Base-by-base conservation (phyloP, 2,329 filamentous ascomycete species). In the Ophiostoma sp. region DNA sequence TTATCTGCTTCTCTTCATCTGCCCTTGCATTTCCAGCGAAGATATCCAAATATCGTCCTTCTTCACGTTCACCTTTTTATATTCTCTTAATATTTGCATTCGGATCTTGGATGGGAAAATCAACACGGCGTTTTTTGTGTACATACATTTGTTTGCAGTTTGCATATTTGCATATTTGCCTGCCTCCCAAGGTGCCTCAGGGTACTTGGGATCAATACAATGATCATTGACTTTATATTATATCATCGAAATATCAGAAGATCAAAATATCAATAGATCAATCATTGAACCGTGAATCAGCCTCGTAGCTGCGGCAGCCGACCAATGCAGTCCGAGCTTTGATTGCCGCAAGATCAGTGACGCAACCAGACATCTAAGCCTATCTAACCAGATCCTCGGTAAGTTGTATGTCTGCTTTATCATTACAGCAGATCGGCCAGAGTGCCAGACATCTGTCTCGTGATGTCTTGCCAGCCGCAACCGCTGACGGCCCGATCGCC, bases 51-150 rank as follows among this genome's bases (percentile, higher is more conserved):
- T 23, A 54, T 54, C 52, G 52, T 23, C n/a, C n/a, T 8, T 11
- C 15, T 23, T 31, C 27, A 31, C 6, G 27, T 7, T 65, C 11
- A 4, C 27, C 7, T 23, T 57, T 35, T 11, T 20, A 7, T 23
- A 2, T 44, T 23, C 33, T 6, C 2, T 62, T 65, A 41, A 65
- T 65, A 65, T 62, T 54, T 62, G 57, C 57, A 62, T 62, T 62
- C 52, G 57, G 57, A 62, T 54, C 52, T 62, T 62, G 57, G 57
- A 62, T 62, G 57, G 57, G 57, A 62, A 62, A 62, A 62, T 54
- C n/a, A 48, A 54, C n/a, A 54, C n/a, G 57, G 57, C 57, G 57
- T 62, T 62, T 15, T 62, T 54, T 54, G 20, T 54, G n/a, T 54
- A 54, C 52, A 54, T 54, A 54, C n/a, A 54, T 11, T 23, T 23